Evolutionary conservation across 192 early-diverging fungal species (phyloP).

Genomic region (Coemansia sp.): DNA sequence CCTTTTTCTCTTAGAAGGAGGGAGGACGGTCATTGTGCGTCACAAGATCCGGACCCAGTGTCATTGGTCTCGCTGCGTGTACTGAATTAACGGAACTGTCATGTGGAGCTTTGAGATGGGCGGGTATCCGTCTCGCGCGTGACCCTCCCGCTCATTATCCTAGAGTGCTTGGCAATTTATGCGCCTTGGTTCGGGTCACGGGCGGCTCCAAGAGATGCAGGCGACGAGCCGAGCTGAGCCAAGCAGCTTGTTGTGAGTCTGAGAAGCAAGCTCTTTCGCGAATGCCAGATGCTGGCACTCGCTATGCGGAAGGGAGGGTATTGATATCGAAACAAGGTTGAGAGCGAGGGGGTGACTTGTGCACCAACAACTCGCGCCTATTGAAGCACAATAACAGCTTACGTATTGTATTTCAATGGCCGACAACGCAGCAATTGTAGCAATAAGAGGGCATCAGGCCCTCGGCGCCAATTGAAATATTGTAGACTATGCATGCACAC

Average conservation of each 20-base stretch:
- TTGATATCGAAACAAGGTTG: not conserved
- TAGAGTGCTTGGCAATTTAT: not conserved
- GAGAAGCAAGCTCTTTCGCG: not conserved
- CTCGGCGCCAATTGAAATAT: not conserved
- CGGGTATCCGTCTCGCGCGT: conserved; percentile 8
- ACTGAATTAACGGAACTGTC: conserved; percentile 12
- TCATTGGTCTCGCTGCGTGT: conserved; percentile 1
- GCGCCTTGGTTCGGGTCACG: not conserved
- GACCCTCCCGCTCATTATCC: not conserved
- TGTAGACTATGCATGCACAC: not conserved
- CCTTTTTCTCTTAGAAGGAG: too few relatives aligned
- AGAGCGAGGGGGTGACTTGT: not conserved
- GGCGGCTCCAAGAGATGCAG: not conserved
- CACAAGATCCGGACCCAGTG: not conserved
- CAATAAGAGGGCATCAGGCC: not conserved
- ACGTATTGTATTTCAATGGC: not conserved
- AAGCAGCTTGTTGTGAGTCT: not conserved
- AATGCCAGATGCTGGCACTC: not conserved
- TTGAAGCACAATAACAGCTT: not conserved
- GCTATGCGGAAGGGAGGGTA: not conserved
- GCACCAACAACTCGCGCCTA: not conserved
- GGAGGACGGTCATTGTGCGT: too few relatives aligned
- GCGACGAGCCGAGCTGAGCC: not conserved
- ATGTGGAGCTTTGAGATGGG: not conserved
- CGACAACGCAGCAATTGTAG: conserved; percentile 3